Evolutionary conservation across 331 rosid genomes (phyloP), one percentile per base, ranked within the genome.

Genomic region (Malus hybrid): DNA sequence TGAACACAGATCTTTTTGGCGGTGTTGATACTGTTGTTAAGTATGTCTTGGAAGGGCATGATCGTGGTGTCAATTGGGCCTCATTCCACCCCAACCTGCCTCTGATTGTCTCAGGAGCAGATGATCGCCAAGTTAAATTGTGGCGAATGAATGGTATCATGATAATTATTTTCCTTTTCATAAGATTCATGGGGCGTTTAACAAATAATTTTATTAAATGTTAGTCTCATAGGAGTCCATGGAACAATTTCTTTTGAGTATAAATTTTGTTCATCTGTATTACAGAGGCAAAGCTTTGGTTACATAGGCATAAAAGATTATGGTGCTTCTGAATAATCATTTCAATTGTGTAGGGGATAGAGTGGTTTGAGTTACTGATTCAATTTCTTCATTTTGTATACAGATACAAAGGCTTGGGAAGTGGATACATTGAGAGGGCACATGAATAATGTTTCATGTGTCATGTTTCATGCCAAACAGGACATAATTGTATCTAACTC

Each of bases 401-500:
- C 92, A 94, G 99, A 94, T 72, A 92, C 99, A 10, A 92, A 94
- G 86, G 99, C 97, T 62, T 92, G 96, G 97, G 97, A 92, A 90
- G 96, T 92, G 72, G 99, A 94, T 82, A 92, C 99, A 36, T 75
- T 94, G 89, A 90, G 97, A 75, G 98, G 99, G 76, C 99, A 94
- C 85, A 92, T 88, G 95, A 94, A 94, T 83, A 94, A 94, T 79
- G 99, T 94, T 83, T 92, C 99, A 76, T 90, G 97, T 82, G 96
- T 89, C 52, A 85, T 88, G 94, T 94, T 94, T 84, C 96, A 94
- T 82, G 89, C 97, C 72, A 94, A 88, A 79, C 99, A 92, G 83
- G 99, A 94, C 79, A 89, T 94, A 65, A 92, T 94, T 71, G 91
- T 94, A 72, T 94, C 99, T 36, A 94, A 94, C 86, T 94, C 99